A percentile compares a stretch with the other conserved stretches of the same genome.
These are phyloP conservation scores for Basidiobolus heterosporus DNA, from an alignment of 371 early-diverging fungal species.

Conservation along the genomic window DNA sequence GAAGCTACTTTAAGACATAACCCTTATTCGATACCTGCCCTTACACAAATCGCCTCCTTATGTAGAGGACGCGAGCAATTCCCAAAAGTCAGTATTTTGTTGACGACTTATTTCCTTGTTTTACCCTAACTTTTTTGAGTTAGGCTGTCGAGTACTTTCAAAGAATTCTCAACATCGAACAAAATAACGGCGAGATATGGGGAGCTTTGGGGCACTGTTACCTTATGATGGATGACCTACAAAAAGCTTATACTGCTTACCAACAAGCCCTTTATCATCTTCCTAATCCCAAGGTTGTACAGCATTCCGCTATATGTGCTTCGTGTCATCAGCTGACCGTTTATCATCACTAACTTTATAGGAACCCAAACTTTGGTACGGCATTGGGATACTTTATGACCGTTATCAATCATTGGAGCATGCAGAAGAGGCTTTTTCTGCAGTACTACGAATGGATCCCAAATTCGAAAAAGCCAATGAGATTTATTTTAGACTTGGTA, in stretches of 20 bases:
- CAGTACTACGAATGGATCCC: constrained; percentile 75
- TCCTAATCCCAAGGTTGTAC: constrained; percentile 60
- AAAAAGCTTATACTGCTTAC: constrained; percentile 82
- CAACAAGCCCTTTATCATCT: constrained; percentile 83
- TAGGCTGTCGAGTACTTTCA: constrained; percentile 80
- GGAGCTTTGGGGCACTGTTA: constrained; percentile 85
- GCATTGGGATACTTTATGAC: constrained; percentile 93
- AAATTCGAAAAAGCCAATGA: constrained; percentile 91
- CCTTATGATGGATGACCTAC: constrained; percentile 82
- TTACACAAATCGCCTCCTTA: constrained; percentile 51
- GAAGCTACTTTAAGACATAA: constrained; percentile 77
- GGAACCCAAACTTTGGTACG: constrained; percentile 97
- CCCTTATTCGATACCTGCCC: constrained; percentile 62
- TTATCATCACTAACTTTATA: constrained; percentile 11
- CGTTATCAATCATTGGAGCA: constrained; percentile 89
- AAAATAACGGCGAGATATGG: constrained; percentile 79
- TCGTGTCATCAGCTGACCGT: background rate
- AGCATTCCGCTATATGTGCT: constrained; percentile 2
- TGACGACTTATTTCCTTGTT: background rate
- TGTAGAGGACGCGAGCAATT: constrained; percentile 48
- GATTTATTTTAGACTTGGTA: constrained; percentile 90
- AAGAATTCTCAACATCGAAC: constrained; percentile 61
- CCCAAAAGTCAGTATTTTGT: constrained; percentile 17
- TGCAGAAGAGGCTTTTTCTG: constrained; percentile 92
- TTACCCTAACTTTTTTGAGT: background rate